Evolutionary conservation across 768 basidiomycete species (phyloP).

Genomic region (Suillus alpinus): DNA sequence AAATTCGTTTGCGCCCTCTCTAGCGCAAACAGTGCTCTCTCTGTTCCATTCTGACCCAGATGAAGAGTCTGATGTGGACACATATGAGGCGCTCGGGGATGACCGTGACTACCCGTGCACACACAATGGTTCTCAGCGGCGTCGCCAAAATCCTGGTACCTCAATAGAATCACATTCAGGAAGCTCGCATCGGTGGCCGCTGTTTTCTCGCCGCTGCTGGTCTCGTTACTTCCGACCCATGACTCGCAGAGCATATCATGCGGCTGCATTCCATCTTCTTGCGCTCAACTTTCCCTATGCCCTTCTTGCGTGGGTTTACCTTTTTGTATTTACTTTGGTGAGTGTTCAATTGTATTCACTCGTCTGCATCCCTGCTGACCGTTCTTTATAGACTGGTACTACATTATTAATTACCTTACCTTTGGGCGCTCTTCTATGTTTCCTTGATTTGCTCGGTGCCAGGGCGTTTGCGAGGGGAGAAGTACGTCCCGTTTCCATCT

Average conservation of each 20-base stretch:
- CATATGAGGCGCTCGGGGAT: conserved; percentile 17
- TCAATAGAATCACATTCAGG: conserved; percentile 1
- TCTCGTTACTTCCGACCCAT: conserved; percentile 66
- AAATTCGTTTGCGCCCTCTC: conserved; percentile 54
- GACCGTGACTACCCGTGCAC: conserved; percentile 25
- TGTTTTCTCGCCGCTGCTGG: conserved; percentile 39
- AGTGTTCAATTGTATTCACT: conserved; percentile 23
- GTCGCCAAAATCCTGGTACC: conserved; percentile 4
- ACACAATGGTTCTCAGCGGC: conserved; percentile 3
- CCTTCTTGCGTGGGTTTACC: conserved; percentile 71
- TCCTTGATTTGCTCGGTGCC: conserved; percentile 74
- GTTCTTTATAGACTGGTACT: conserved; percentile 59
- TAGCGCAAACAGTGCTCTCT: conserved; percentile 67
- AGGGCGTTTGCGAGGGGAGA: conserved; percentile 70
- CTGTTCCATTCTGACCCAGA: conserved; percentile 58
- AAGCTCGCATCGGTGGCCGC: conserved; percentile 5
- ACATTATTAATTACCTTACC: conserved; percentile 78
- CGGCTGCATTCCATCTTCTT: conserved; percentile 64
- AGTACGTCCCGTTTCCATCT: conserved; percentile 33
- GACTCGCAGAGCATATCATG: conserved; percentile 53
- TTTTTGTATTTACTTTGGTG: conserved; percentile 80
- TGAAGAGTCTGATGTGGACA: conserved; percentile 39
- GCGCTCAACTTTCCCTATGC: conserved; percentile 80
- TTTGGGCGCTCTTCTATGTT: conserved; percentile 73
- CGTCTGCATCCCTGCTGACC: conserved; percentile 12